These are phyloP conservation scores for Backusella circina DNA, from an alignment of 192 early-diverging fungal genomes.

Conservation along the genomic window DNA sequence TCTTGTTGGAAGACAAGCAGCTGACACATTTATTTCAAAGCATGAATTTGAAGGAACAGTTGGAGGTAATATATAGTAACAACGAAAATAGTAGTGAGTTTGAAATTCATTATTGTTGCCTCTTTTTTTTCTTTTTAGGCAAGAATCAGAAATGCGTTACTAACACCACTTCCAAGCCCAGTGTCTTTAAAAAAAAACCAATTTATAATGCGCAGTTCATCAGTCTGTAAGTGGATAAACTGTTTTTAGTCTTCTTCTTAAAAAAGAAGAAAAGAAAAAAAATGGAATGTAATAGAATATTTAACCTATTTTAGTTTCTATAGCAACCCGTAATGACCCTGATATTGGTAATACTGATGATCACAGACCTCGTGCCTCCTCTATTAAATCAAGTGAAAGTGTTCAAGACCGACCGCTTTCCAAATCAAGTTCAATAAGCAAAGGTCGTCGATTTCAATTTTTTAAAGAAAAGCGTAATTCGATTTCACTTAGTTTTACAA, in stretches of 20 bases:
- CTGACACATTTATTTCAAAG: conserved; percentile 40
- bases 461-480: conserved; percentile 27
- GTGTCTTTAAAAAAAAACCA: conserved; percentile 3
- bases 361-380: not conserved
- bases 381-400: conserved; percentile 16
- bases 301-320: not conserved
- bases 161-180: conserved; percentile 9
- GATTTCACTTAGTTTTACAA: not conserved
- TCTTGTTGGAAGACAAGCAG: conserved; percentile 49
- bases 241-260: not conserved
- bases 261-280: not conserved
- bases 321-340: not conserved
- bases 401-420: conserved; percentile 20
- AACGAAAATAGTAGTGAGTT: not conserved
- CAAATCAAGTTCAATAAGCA: not conserved
- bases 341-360: not conserved
- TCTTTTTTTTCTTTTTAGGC: not conserved
- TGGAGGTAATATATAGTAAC: conserved; percentile 36
- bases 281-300: not conserved
- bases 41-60: conserved; percentile 42
- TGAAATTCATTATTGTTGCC: not conserved
- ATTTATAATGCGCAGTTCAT: not conserved
- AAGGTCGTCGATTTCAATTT: conserved; percentile 22
- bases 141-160: not conserved
- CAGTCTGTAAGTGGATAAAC: not conserved